Evolutionary conservation across 2,329 filamentous ascomycete species (phyloP).

Genomic region (Ambrosiella cleistominuta): DNA sequence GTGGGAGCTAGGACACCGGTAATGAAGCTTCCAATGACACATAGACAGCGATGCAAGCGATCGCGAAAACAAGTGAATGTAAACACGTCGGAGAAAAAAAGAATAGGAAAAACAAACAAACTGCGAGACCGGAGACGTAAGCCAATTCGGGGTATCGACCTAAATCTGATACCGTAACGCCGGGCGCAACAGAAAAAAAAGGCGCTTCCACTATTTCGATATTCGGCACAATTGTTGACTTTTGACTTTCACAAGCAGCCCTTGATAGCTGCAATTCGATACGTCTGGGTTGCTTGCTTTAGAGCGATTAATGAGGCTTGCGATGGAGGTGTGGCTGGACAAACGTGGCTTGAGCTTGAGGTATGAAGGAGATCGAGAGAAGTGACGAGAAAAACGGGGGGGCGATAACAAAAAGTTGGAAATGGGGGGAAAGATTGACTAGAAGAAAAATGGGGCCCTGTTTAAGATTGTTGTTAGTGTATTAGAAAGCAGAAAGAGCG

Average conservation of each 20-base stretch:
- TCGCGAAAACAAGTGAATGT: not conserved
- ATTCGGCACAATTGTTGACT: not conserved
- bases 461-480: not conserved
- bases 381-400: slow-evolving; percentile 1
- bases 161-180: too few relatives aligned
- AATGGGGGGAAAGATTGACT: not conserved
- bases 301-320: slow-evolving; percentile 16
- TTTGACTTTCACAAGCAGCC: not conserved
- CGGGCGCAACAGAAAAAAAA: too few relatives aligned
- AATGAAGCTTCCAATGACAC: not conserved
- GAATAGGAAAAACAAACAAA: too few relatives aligned
- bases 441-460: not conserved
- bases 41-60: not conserved
- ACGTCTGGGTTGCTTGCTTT: slow-evolving; percentile 8
- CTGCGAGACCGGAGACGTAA: too few relatives aligned
- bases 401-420: not conserved
- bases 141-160: too few relatives aligned
- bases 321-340: slow-evolving; percentile 25
- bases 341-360: slow-evolving; percentile 9
- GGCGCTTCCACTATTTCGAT: too few relatives aligned
- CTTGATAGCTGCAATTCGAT: not conserved
- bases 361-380: slow-evolving; percentile 2
- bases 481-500: too few relatives aligned
- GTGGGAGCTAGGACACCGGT: not conserved
- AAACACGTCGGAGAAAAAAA: not conserved